Evolutionary conservation across 441 rosid species (phyloP).

Genomic region (Pelargonium fulgidum): DNA sequence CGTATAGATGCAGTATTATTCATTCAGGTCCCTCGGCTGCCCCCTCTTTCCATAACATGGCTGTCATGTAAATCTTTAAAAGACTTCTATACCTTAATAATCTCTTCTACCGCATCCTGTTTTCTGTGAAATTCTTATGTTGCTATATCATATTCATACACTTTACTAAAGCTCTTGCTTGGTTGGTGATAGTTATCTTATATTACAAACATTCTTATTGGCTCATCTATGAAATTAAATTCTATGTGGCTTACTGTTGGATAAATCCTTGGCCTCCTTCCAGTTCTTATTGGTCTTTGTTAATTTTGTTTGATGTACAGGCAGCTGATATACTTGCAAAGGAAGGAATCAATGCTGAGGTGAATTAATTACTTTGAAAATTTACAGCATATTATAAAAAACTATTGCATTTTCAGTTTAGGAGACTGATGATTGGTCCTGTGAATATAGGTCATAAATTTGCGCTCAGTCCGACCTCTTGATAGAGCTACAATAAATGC

Average conservation of each 20-base stretch:
- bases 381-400: not conserved
- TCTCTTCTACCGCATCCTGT: not conserved
- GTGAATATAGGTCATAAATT: slow-evolving; percentile 61
- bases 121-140: not conserved
- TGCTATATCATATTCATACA: no score
- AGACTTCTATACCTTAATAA: not conserved
- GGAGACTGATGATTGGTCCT: slow-evolving; percentile 4
- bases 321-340: slow-evolving; percentile 88
- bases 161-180: no score
- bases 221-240: not conserved
- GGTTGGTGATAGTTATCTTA: no score
- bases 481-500: slow-evolving; percentile 81
- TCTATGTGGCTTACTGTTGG: not conserved
- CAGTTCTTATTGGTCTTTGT: not conserved
- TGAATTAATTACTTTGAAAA: slow-evolving; percentile 21
- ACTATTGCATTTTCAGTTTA: slow-evolving; percentile 6
- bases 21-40: no score
- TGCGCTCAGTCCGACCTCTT: slow-evolving; percentile 85
- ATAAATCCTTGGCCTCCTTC: not conserved
- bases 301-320: slow-evolving; percentile 31
- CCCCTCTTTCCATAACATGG: no score
- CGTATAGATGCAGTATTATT: no score
- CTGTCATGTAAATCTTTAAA: not conserved
- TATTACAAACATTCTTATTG: not conserved
- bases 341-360: slow-evolving; percentile 93